Evolutionary conservation across 148 eudicot species (phyloP).

Genomic region (Chenopodium suecicum): DNA sequence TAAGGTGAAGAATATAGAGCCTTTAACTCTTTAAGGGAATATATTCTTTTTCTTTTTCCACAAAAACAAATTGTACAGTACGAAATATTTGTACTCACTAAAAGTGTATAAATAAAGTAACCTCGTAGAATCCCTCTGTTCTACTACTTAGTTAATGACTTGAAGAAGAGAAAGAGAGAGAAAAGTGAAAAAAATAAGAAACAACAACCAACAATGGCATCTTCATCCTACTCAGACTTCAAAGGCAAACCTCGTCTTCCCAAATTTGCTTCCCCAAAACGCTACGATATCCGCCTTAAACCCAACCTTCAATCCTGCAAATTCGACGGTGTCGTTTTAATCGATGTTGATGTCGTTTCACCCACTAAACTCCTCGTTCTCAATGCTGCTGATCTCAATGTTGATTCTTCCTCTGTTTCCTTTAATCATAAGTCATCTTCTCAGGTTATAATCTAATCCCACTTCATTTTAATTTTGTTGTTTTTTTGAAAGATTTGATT

Average conservation of each 20-base stretch:
- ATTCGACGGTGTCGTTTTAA: constrained; percentile 64
- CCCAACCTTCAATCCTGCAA: constrained; percentile 76
- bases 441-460: constrained; percentile 36
- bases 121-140: no score
- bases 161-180: no score
- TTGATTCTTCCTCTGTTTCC: constrained; percentile 48
- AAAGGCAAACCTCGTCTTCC: constrained; percentile 74
- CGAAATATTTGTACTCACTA: no score
- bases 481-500: background rate
- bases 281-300: constrained; percentile 67
- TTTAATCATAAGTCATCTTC: constrained; percentile 39
- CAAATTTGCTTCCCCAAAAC: constrained; percentile 59
- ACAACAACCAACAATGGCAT: constrained; percentile 29
- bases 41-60: no score
- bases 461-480: background rate
- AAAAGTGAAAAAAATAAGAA: background rate
- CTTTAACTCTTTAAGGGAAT: no score
- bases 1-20: no score
- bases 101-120: no score
- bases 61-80: no score
- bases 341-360: constrained; percentile 59
- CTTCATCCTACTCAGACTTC: constrained; percentile 47
- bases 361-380: constrained; percentile 66
- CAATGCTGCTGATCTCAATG: constrained; percentile 81
- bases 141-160: no score